Percentiles rank a stretch among this genome's conserved stretches.
phyloP scores from a whole-genome alignment of 345 rosid species.

The Linum tenue region DNA sequence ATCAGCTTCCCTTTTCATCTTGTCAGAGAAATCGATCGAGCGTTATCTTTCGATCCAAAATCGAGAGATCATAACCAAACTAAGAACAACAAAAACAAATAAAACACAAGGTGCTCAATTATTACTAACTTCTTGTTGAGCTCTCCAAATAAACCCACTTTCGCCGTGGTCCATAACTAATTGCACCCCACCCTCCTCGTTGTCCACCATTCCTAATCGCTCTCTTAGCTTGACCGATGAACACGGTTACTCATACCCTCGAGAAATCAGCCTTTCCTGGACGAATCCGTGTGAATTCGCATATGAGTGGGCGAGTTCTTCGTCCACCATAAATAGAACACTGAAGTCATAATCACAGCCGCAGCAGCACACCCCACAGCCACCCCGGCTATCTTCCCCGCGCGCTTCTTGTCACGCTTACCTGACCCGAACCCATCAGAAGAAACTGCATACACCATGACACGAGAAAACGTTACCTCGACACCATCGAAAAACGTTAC shows the following conservation, averaged over 20 bases:
- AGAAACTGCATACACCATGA: constrained; percentile 10
- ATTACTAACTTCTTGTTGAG: no score
- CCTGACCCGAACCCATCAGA: constrained; percentile 13
- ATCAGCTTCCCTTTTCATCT: no score
- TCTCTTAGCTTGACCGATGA: not conserved
- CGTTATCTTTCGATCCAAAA: no score
- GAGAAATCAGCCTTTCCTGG: constrained; percentile 9
- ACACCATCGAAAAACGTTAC: not conserved
- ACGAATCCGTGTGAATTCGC: constrained; percentile 19
- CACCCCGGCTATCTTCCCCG: constrained; percentile 28
- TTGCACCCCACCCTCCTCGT: no score
- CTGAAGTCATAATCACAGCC: constrained; percentile 24
- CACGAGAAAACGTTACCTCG: not conserved
- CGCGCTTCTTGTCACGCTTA: constrained; percentile 14
- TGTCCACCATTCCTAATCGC: not conserved
- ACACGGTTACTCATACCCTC: not conserved
- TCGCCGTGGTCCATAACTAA: no score
- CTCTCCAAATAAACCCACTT: no score
- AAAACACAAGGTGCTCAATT: no score
- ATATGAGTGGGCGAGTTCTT: constrained; percentile 14
- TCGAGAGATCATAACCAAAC: no score
- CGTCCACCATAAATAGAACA: constrained; percentile 30
- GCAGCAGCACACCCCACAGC: constrained; percentile 28
- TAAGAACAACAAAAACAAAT: no score
- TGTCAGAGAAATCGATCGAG: no score